Percentiles rank a stretch among this genome's conserved stretches.
These are phyloP conservation scores for Dipsacomyces acuminosporus DNA, from an alignment of 371 early-diverging fungal species.

Conservation along the genomic window DNA sequence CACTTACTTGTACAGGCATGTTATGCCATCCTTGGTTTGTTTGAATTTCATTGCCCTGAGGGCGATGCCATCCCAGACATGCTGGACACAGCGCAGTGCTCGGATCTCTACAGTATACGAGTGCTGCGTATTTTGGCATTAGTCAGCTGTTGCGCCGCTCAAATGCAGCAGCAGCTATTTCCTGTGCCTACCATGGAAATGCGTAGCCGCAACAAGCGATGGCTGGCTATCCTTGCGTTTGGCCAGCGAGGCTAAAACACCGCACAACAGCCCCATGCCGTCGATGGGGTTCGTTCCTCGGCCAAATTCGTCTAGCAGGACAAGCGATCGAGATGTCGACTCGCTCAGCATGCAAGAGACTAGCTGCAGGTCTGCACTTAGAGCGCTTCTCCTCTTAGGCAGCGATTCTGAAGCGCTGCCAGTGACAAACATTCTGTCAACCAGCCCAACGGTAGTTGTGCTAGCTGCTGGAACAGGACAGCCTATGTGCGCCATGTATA, in stretches of 20 bases:
- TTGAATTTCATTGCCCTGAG: constrained; percentile 13
- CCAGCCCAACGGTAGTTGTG: constrained; percentile 15
- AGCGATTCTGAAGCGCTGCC: constrained; percentile 38
- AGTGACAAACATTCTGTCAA: constrained; percentile 24
- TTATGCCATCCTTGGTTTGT: constrained; percentile 13
- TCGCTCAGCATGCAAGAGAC: constrained; percentile 15
- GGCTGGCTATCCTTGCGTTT: constrained; percentile 3
- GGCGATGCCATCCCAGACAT: constrained; percentile 11
- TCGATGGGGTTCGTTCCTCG: constrained; percentile 38
- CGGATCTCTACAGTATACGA: constrained; percentile 23
- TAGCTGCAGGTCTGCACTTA: constrained; percentile 8
- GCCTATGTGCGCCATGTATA: constrained; percentile 45
- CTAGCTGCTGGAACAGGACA: constrained; percentile 27
- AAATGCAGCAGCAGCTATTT: too few species aligned
- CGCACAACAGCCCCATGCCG: constrained; percentile 29
- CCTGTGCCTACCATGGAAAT: constrained; percentile 31
- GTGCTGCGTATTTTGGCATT: too few species aligned
- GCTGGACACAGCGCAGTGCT: neutral
- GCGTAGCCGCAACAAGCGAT: constrained; percentile 25
- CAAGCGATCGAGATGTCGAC: constrained; percentile 16
- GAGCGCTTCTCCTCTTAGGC: constrained; percentile 10
- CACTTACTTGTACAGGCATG: constrained; percentile 26
- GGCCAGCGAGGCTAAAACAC: constrained; percentile 11
- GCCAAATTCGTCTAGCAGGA: constrained; percentile 40
- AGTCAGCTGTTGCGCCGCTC: too few species aligned